Evolutionary conservation across 257 asterid species (phyloP).

Genomic region (Solanum chmielewskii): DNA sequence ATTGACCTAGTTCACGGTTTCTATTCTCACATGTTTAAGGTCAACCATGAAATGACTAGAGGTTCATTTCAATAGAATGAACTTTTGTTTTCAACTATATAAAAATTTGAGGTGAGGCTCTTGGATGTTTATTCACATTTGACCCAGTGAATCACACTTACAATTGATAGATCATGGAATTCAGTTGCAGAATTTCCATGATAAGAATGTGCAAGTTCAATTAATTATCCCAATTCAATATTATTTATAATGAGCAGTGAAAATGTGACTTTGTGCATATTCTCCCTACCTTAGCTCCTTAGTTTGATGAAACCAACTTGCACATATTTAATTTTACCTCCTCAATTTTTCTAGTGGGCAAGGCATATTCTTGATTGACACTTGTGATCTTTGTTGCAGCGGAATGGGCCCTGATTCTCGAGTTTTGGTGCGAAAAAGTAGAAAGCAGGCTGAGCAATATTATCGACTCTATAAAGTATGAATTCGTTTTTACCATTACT

Average conservation of each 20-base stretch:
- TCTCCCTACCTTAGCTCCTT: neutral
- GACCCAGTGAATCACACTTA: neutral
- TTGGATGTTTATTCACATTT: neutral
- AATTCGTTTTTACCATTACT: neutral
- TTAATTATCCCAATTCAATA: neutral
- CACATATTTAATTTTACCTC: neutral
- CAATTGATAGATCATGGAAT: neutral
- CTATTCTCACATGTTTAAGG: neutral
- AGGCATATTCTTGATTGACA: neutral
- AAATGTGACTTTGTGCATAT: neutral
- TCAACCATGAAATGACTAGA: neutral
- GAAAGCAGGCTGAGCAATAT: conserved; percentile 97
- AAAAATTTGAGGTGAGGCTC: neutral
- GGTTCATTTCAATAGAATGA: neutral
- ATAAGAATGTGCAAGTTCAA: neutral
- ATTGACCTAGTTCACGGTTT: neutral
- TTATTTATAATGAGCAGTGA: neutral
- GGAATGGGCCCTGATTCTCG: conserved; percentile 99
- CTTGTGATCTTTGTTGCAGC: conserved; percentile 35
- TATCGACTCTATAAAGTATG: conserved; percentile 86
- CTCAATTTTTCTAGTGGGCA: neutral
- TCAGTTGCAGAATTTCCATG: neutral
- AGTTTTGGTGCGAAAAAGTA: conserved; percentile 93
- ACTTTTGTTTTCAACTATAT: neutral
- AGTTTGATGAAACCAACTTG: neutral